Base-by-base conservation (phyloP, 1,139 yeast genomes). In the Kurtzmaniella quercitrusa region DNA sequence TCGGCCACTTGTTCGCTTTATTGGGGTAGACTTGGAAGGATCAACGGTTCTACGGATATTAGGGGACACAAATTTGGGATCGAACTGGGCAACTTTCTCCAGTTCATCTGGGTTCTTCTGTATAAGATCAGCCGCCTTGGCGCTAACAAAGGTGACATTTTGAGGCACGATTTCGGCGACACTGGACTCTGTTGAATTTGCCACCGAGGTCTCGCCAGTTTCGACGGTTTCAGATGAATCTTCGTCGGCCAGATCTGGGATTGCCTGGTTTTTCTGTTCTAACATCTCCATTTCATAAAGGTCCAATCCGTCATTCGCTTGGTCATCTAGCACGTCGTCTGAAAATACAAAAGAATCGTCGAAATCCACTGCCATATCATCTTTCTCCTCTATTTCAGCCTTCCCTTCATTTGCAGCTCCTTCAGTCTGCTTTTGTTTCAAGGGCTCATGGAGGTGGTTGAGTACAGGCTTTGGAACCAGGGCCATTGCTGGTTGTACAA, bases 331-430 rank as follows among this genome's bases (percentile, higher is more conserved):
- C 46, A 69, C 48, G 46, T 83, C 90, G 55, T 84, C 91, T 54
- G 88, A 81, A 53, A 82, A 82, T 45, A 76, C 65, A 49, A 82
- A 75, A 2, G 88, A 82, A 51, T 82, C 90, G 44, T 83, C 89
- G 48, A 80, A 68, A 45, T 75, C 72, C 34, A 73, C 75, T 17
- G 66, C 63, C 16, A 53, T 55, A 33, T 53, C 52, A 18, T 47
- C 39, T 16, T 45, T 47, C 31, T 82, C 90, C 44, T 83, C 89
- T 48, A 79, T 67, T 45, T 75, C 72, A 37, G 66, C 63, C 16
- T 53, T 55, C 33, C 52, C 52, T 16, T 46, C 39, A 45, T 33
- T 44, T 41, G 38, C 10, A 31, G 33, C 42, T 9, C 12, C 18
- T 15, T 33, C 21, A n/a, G 38, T 47, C 42, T 41, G 55, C 39